A percentile compares a stretch with the other conserved stretches of the same genome.
These are phyloP conservation scores for Fraxinus paxiana DNA, from an alignment of 305 asterid species.

Conservation along the genomic window DNA sequence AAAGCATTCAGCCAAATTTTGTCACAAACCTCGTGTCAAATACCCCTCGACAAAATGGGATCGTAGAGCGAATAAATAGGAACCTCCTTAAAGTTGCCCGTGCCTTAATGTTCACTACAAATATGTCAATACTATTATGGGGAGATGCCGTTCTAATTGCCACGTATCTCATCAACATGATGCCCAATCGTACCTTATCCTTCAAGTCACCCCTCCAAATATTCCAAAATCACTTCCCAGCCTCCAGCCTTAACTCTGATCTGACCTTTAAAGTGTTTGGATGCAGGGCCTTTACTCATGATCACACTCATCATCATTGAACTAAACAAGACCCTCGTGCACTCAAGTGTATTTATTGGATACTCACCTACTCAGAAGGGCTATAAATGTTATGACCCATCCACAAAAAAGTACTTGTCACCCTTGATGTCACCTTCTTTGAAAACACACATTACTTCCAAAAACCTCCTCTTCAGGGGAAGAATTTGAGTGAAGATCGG, in stretches of 20 bases:
- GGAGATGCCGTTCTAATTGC: too few species aligned
- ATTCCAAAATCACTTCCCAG: background rate
- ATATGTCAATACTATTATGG: too few species aligned
- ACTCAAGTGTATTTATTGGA: background rate
- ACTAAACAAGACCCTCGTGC: too few species aligned
- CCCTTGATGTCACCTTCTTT: background rate
- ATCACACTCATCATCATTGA: background rate
- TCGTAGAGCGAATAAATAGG: background rate
- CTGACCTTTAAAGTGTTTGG: background rate
- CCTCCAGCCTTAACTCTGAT: background rate
- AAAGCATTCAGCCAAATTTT: too few species aligned
- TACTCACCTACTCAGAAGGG: background rate
- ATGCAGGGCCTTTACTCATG: background rate
- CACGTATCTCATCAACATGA: too few species aligned
- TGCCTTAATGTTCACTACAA: background rate
- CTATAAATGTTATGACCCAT: background rate
- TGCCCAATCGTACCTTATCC: too few species aligned
- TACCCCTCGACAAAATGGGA: background rate
- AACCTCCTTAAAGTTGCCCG: background rate
- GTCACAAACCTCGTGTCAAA: background rate
- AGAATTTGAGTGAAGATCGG: too few species aligned
- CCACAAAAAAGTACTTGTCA: background rate
- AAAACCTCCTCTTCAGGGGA: background rate
- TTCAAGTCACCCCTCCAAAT: too few species aligned
- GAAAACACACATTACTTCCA: background rate